Conservation (phyloP, 1,284 basidiomycete species). For the Omphalotus olearius region DNA sequence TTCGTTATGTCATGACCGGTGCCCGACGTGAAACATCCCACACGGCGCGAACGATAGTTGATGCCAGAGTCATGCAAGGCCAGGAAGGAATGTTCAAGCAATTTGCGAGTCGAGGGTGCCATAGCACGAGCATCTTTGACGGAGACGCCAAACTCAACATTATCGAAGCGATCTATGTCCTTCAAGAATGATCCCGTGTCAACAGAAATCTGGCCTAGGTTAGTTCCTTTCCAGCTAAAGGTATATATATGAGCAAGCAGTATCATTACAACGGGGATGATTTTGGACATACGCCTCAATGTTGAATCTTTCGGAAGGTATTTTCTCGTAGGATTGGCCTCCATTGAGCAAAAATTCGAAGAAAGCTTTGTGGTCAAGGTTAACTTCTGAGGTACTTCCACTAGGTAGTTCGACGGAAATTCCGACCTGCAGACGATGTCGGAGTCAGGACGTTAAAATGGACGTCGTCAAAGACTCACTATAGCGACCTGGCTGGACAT, state of each 20-base stretch:
- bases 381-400: conserved; percentile 17
- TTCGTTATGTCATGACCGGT: conserved; percentile 16
- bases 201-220: conserved; percentile 20
- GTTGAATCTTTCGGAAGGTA: conserved; percentile 27
- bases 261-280: neutral
- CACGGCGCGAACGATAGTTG: conserved; percentile 28
- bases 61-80: conserved; percentile 34
- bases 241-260: neutral
- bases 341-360: conserved; percentile 25
- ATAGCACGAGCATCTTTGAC: conserved; percentile 23
- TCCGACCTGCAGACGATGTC: conserved; percentile 21
- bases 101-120: conserved; percentile 24
- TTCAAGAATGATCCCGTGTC: conserved; percentile 29
- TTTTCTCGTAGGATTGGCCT: conserved; percentile 24
- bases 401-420: conserved; percentile 28
- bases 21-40: conserved; percentile 30
- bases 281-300: conserved; percentile 19
- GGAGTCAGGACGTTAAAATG: neutral
- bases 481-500: neutral
- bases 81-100: conserved; percentile 29
- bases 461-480: neutral
- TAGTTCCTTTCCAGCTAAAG: conserved; percentile 19
- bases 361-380: conserved; percentile 26
- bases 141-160: conserved; percentile 30
- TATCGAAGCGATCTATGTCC: conserved; percentile 26